Conservation (phyloP, 768 basidiomycete genomes). For the Russula earlei region DNA sequence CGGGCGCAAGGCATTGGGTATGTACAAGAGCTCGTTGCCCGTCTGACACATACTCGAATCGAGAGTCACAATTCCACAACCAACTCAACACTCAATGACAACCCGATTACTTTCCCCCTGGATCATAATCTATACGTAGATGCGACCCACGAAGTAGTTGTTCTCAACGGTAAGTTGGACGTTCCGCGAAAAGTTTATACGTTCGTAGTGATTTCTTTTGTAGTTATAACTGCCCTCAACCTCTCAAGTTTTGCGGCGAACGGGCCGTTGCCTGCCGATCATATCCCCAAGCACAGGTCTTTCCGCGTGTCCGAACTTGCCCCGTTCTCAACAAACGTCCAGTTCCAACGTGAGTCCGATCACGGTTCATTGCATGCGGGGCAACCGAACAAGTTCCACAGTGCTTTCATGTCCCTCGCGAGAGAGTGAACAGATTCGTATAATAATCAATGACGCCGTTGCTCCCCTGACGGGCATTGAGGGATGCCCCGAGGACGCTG, state of each 20-base stretch:
- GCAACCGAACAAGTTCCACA: not conserved
- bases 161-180: conserved; percentile 56
- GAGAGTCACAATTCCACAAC: conserved; percentile 68
- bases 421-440: conserved; percentile 52
- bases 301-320: conserved; percentile 72
- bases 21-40: conserved; percentile 73
- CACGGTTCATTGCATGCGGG: not conserved
- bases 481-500: conserved; percentile 61
- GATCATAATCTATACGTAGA: conserved; percentile 73
- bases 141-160: conserved; percentile 86
- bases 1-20: conserved; percentile 73
- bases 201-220: not conserved
- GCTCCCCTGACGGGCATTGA: conserved; percentile 69
- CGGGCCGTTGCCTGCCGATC: conserved; percentile 71
- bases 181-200: conserved; percentile 1
- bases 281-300: conserved; percentile 52
- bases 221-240: conserved; percentile 81
- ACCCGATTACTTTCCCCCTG: conserved; percentile 59
- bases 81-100: conserved; percentile 72
- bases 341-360: conserved; percentile 63
- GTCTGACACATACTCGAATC: conserved; percentile 71
- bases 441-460: conserved; percentile 84
- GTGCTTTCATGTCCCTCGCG: conserved; percentile 25
- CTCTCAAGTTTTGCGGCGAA: conserved; percentile 57
- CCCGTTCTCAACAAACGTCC: conserved; percentile 83